A percentile compares a stretch with the other conserved stretches of the same genome.
Conservation (phyloP, 257 asterid species). For the Rhazya stricta region DNA sequence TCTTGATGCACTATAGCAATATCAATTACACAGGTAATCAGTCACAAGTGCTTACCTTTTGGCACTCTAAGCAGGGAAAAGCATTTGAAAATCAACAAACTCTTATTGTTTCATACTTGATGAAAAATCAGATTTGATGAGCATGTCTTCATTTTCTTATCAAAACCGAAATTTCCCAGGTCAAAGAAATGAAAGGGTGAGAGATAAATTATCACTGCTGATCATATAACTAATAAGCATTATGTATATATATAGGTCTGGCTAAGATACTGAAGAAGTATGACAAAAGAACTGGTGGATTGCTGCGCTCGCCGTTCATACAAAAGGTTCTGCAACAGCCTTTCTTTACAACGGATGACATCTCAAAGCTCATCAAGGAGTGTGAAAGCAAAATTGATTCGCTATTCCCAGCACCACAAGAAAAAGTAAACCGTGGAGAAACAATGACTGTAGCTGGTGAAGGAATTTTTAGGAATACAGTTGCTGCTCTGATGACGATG, state of each 20-base stretch:
- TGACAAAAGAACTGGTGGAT: constrained; percentile 89
- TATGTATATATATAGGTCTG: constrained; percentile 42
- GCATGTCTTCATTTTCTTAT: neutral
- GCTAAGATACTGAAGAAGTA: constrained; percentile 84
- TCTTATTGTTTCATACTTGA: neutral
- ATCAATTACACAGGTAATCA: constrained; percentile 38
- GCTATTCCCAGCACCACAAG: constrained; percentile 46
- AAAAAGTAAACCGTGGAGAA: constrained; percentile 12
- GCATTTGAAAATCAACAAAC: neutral
- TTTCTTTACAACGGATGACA: constrained; percentile 70
- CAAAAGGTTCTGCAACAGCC: constrained; percentile 76
- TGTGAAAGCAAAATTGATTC: constrained; percentile 70
- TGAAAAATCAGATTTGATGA: neutral
- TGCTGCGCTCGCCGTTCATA: constrained; percentile 61
- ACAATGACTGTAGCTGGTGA: constrained; percentile 42
- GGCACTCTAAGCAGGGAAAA: neutral
- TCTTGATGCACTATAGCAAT: constrained; percentile 74
- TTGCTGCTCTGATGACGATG: constrained; percentile 82
- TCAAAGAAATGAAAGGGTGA: neutral
- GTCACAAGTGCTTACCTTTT: neutral
- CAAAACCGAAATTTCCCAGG: neutral
- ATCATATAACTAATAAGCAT: neutral
- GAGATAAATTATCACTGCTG: neutral
- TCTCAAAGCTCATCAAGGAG: constrained; percentile 82
- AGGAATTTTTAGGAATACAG: constrained; percentile 75